Percentiles rank a stretch among this genome's conserved stretches.
phyloP scores from a whole-genome alignment of 306 rosid genomes.

The Vigna radiata region DNA sequence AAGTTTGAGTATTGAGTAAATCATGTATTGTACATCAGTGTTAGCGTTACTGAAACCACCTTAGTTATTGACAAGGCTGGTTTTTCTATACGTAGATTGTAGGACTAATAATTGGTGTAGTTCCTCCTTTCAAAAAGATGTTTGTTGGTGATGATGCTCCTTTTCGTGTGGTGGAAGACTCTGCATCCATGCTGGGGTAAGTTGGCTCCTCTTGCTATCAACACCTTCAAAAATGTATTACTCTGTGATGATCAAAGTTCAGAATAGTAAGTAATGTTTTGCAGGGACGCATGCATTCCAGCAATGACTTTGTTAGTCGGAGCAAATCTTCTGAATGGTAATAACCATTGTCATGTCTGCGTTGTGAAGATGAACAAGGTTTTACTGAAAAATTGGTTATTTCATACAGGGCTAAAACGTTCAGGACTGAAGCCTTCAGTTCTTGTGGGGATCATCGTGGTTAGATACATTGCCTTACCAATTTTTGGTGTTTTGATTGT shows the following conservation, averaged over 20 bases:
- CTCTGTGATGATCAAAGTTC: not conserved
- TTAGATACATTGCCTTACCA: constrained; percentile 43
- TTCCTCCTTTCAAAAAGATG: constrained; percentile 39
- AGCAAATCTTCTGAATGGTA: constrained; percentile 51
- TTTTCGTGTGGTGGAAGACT: constrained; percentile 43
- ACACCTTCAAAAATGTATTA: too few relatives aligned
- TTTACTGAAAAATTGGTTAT: not conserved
- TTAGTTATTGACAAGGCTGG: not conserved
- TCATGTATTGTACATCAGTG: not conserved
- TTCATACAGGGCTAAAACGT: constrained; percentile 44
- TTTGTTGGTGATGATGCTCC: constrained; percentile 49
- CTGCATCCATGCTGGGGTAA: constrained; percentile 52
- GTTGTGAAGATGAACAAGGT: constrained; percentile 5
- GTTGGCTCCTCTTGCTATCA: not conserved
- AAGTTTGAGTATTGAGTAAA: too few relatives aligned
- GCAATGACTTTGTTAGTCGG: constrained; percentile 50
- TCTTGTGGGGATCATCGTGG: constrained; percentile 41
- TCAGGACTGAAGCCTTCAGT: constrained; percentile 34
- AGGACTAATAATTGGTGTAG: constrained; percentile 45
- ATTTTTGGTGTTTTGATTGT: constrained; percentile 44
- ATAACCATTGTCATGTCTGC: not conserved
- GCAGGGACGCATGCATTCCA: constrained; percentile 53
- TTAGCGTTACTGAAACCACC: not conserved
- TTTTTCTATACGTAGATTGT: constrained; percentile 34
- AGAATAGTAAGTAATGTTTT: not conserved